Conservation (phyloP, 495 filamentous ascomycete genomes). For the Penicillium manginii region DNA sequence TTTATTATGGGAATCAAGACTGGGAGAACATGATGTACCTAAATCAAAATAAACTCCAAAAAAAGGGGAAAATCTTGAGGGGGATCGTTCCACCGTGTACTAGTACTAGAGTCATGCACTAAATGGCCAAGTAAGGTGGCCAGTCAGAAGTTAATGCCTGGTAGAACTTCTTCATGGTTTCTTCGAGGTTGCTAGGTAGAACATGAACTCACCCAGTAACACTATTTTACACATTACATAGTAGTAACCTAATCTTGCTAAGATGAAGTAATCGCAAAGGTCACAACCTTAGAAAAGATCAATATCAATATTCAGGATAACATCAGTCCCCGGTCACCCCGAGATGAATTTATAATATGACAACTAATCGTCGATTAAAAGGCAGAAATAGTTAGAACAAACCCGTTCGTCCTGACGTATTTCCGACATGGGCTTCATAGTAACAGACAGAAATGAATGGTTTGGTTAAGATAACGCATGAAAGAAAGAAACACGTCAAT, state of each 20-base stretch:
- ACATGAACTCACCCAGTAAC: no score
- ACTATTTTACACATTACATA: no score
- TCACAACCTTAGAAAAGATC: no score
- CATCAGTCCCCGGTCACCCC: background rate
- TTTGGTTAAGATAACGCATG: background rate
- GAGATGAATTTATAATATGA: background rate
- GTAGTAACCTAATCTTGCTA: background rate
- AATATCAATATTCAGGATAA: background rate
- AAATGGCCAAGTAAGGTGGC: no score
- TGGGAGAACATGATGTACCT: background rate
- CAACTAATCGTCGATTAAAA: background rate
- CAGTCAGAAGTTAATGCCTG: no score
- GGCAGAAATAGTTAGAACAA: background rate
- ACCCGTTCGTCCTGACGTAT: slow-evolving; percentile 6
- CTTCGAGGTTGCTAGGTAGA: no score
- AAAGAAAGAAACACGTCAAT: slow-evolving; percentile 4
- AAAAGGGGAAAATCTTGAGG: background rate
- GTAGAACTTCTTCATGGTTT: no score
- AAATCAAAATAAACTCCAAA: background rate
- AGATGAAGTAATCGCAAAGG: background rate
- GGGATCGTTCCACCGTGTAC: background rate
- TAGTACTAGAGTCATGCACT: no score
- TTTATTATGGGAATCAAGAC: background rate
- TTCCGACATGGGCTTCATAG: slow-evolving; percentile 9
- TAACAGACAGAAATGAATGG: background rate